Evolutionary conservation across 2,329 filamentous ascomycete genomes (phyloP).

Genomic region (Trichoderma lentiforme): DNA sequence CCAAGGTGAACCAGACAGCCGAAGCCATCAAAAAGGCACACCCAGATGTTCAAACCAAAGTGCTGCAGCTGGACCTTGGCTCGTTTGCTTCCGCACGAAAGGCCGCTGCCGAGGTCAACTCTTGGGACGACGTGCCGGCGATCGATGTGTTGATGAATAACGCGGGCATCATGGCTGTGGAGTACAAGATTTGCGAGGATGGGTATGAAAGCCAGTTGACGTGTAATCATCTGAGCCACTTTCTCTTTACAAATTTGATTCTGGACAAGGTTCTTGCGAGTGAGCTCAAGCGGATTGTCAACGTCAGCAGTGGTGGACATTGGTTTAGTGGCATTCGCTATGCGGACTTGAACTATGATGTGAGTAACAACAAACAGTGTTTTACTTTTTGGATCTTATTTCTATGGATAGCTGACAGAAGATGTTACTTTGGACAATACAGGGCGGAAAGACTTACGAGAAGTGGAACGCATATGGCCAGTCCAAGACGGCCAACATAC

Average conservation of each 20-base stretch:
- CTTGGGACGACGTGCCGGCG: slow-evolving; percentile 24
- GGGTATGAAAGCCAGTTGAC: slow-evolving; percentile 44
- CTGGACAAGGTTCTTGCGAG: slow-evolving; percentile 41
- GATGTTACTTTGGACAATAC: background rate
- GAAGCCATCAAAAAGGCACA: slow-evolving; percentile 32
- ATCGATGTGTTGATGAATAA: slow-evolving; percentile 44
- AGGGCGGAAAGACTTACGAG: slow-evolving; percentile 31
- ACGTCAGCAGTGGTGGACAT: slow-evolving; percentile 37
- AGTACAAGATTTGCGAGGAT: slow-evolving; percentile 34
- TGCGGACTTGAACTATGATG: slow-evolving; percentile 33
- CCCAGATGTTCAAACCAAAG: slow-evolving; percentile 32
- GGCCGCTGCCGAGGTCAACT: slow-evolving; percentile 35
- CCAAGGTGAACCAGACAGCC: slow-evolving; percentile 40
- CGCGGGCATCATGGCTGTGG: slow-evolving; percentile 40
- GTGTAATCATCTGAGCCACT: slow-evolving; percentile 46
- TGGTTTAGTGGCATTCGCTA: slow-evolving; percentile 31
- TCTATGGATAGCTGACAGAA: background rate
- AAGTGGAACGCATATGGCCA: slow-evolving; percentile 38
- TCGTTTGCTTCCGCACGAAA: slow-evolving; percentile 35
- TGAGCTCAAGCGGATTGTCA: slow-evolving; percentile 38
- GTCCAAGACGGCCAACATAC: slow-evolving; percentile 38
- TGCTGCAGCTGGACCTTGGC: slow-evolving; percentile 37
- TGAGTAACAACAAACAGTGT: slow-evolving; percentile 15
- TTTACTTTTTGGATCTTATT: background rate
- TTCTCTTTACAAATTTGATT: slow-evolving; percentile 44